Percentiles rank a stretch among this genome's conserved stretches.
phyloP scores from a whole-genome alignment of 176 grass and related monocot species.

The Triticum turgidum region DNA sequence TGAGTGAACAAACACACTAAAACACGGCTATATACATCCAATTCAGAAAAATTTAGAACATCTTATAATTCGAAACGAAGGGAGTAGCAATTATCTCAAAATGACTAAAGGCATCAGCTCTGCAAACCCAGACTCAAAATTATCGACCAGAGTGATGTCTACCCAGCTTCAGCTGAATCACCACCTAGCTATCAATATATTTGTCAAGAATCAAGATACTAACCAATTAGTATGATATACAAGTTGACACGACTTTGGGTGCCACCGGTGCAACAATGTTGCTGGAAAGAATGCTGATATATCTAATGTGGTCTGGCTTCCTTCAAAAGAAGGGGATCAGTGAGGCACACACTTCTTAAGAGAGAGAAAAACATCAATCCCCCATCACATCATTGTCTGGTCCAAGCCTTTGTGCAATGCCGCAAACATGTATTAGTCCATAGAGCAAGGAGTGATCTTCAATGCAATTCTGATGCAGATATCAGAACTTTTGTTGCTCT shows the following conservation, averaged over 20 bases:
- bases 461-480: background rate
- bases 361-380: background rate
- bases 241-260: background rate
- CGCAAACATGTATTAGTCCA: background rate
- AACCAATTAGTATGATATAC: background rate
- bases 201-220: background rate
- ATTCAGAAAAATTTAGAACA: no score
- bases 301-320: background rate
- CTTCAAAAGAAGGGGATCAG: background rate
- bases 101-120: no score
- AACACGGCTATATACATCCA: no score
- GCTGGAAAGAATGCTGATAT: background rate
- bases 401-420: background rate
- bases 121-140: no score
- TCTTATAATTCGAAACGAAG: no score
- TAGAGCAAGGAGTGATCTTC: background rate
- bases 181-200: background rate
- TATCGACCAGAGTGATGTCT: no score
- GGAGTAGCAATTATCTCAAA: no score
- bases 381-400: background rate
- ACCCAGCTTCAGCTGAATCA: background rate
- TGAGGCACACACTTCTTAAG: background rate
- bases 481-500: conserved; percentile 4
- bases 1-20: no score
- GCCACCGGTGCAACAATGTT: background rate